Base-by-base conservation (phyloP, 768 basidiomycete species). In the Termitomyces titanicus region DNA sequence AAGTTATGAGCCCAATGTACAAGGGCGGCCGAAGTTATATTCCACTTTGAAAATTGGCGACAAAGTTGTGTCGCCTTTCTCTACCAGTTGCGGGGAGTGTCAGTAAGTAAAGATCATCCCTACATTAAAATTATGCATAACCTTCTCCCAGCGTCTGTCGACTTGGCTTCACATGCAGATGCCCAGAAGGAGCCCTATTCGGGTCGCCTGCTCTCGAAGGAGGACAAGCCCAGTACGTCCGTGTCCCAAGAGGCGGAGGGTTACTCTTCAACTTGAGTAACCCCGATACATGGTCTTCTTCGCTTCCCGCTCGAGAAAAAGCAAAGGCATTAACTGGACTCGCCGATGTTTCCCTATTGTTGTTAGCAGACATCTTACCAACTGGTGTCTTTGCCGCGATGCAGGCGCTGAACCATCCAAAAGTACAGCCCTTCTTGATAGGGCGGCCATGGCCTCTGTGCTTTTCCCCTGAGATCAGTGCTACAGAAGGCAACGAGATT, bases 61-160 rank as follows among this genome's bases (percentile, higher is more conserved):
- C 65, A 87, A 83, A 63, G 86, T 92, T 13, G 83, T 92, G 22
- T 84, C 88, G 1, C 88, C 91, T 3, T 92, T 92, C 69, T 89
- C 89, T 0, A 77, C 80, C n/a, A 88, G 82, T 47, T 93, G 91
- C 60, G 86, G 85, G n/a, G 89, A 92, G 64, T 93, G 91, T 79
- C 81, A 85, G 89, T 92, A 56, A 64, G 84, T 77, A 10, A 27
- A 43, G 18, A 3, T 39, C 22, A 33, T 40, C 10, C 24, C 13
- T 17, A 10, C 29, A 17, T 35, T 24, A 9, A 18, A 13, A 20
- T 31, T 20, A 45, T 15, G 38, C 22, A n/a, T 55, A 31, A 52
- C 15, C 20, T 34, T 33, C 45, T 34, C 22, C 25, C 51, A 92
- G 90, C 47, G 80, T 82, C 46, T 92, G 88, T 63, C 82, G 85